Evolutionary conservation across 2,329 filamentous ascomycete genomes (phyloP).

Genomic region (Colletotrichum limetticola): DNA sequence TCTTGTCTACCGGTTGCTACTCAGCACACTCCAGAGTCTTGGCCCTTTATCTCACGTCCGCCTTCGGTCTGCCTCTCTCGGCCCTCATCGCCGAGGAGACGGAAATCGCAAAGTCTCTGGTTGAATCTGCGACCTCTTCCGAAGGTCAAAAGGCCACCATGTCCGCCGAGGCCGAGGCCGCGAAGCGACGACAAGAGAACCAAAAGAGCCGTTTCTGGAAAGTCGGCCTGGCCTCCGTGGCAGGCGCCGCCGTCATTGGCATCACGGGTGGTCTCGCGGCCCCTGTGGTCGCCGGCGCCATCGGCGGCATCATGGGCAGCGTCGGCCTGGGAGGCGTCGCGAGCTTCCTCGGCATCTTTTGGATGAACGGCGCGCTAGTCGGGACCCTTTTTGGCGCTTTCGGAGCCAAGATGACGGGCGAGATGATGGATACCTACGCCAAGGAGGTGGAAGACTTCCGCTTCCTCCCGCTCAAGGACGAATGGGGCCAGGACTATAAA

Average conservation of each 20-base stretch:
- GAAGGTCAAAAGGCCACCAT: conserved; percentile 55
- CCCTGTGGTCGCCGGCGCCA: conserved; percentile 85
- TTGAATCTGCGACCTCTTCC: conserved; percentile 69
- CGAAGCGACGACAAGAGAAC: conserved; percentile 78
- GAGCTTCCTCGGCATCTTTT: conserved; percentile 86
- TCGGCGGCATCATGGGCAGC: conserved; percentile 86
- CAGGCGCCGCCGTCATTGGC: conserved; percentile 89
- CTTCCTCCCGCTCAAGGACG: conserved; percentile 77
- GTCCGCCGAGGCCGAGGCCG: conserved; percentile 80
- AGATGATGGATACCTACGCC: conserved; percentile 89
- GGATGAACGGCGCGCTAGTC: conserved; percentile 86
- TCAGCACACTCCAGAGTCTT: conserved; percentile 78
- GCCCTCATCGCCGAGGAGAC: conserved; percentile 77
- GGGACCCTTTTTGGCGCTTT: conserved; percentile 91
- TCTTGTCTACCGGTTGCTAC: conserved; percentile 80
- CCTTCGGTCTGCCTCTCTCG: conserved; percentile 70
- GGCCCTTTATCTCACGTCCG: conserved; percentile 74
- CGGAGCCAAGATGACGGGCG: conserved; percentile 81
- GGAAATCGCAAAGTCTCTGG: conserved; percentile 79
- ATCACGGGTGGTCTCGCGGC: conserved; percentile 92
- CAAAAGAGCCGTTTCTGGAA: conserved; percentile 84
- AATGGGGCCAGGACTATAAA: conserved; percentile 48
- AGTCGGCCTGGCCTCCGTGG: conserved; percentile 87
- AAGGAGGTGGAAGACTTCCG: conserved; percentile 84
- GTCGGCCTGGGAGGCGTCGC: conserved; percentile 87